Conservation (phyloP, 345 rosid species). For the Cardamine resedifolia region DNA sequence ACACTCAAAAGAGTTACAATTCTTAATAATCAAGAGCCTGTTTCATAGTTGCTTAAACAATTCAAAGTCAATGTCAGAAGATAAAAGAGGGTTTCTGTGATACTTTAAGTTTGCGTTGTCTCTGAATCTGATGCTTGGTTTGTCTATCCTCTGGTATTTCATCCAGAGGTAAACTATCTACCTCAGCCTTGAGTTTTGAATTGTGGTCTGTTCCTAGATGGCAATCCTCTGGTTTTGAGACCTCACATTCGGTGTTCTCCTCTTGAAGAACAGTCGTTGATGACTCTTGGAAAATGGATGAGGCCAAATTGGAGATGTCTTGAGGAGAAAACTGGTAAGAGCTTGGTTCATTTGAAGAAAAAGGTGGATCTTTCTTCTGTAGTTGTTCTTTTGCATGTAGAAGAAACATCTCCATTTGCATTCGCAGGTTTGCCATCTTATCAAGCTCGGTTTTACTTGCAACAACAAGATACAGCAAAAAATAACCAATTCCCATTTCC, state of each 20-base stretch:
- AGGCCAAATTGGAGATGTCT: conserved; percentile 36
- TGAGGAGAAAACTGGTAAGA: conserved; percentile 33
- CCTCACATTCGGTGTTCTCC: conserved; percentile 34
- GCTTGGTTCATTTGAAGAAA: conserved; percentile 20
- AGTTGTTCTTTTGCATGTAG: conserved; percentile 43
- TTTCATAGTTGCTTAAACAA: conserved; percentile 8
- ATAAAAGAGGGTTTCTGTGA: background rate
- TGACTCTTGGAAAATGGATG: conserved; percentile 41
- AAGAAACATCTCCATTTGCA: conserved; percentile 60
- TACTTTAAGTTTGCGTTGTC: conserved; percentile 42
- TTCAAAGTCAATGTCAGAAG: background rate
- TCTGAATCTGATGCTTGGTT: conserved; percentile 19
- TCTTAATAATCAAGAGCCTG: background rate
- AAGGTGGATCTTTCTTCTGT: conserved; percentile 26
- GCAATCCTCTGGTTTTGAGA: conserved; percentile 41
- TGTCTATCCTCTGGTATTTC: conserved; percentile 42
- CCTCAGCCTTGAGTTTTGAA: conserved; percentile 62
- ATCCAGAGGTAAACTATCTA: conserved; percentile 45
- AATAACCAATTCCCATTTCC: conserved; percentile 54
- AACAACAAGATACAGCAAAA: conserved; percentile 55
- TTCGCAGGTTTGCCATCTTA: conserved; percentile 52
- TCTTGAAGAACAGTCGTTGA: conserved; percentile 35
- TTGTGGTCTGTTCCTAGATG: conserved; percentile 48
- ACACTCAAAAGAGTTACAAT: conserved; percentile 4
- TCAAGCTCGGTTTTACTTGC: conserved; percentile 63